phyloP scores from a whole-genome alignment of 1,139 yeast species.

The Pichia terricola region DNA sequence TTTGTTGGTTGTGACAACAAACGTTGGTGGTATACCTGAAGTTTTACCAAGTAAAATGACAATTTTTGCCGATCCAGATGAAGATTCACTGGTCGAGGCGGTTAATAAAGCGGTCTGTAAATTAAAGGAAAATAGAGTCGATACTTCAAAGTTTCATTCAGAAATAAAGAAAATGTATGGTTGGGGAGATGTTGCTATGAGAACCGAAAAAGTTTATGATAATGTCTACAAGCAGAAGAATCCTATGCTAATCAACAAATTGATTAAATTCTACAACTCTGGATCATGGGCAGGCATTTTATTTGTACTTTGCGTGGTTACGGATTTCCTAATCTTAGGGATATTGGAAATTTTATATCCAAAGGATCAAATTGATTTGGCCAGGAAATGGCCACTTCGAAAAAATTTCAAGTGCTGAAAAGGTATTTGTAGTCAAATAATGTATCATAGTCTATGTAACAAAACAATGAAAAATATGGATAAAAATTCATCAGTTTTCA shows the following conservation, averaged over 20 bases:
- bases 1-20: conserved; percentile 83
- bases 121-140: conserved; percentile 48
- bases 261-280: conserved; percentile 58
- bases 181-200: conserved; percentile 80
- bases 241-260: conserved; percentile 35
- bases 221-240: conserved; percentile 28
- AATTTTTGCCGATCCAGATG: conserved; percentile 80
- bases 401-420: too few relatives aligned
- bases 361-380: conserved; percentile 54
- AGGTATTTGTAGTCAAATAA: too few relatives aligned
- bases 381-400: conserved; percentile 64
- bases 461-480: too few relatives aligned
- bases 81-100: conserved; percentile 65
- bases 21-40: conserved; percentile 97
- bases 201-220: conserved; percentile 79
- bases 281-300: conserved; percentile 83
- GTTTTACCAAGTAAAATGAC: conserved; percentile 93
- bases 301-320: conserved; percentile 67
- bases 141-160: conserved; percentile 68
- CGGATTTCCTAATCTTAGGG: conserved; percentile 59
- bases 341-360: conserved; percentile 70
- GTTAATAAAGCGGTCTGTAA: conserved; percentile 55
- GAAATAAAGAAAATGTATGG: conserved; percentile 79
- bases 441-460: too few relatives aligned
- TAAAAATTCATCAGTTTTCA: too few relatives aligned